Evolutionary conservation across 2,329 filamentous ascomycete species (phyloP).

Genomic region (Scolecobasidium constrictum): DNA sequence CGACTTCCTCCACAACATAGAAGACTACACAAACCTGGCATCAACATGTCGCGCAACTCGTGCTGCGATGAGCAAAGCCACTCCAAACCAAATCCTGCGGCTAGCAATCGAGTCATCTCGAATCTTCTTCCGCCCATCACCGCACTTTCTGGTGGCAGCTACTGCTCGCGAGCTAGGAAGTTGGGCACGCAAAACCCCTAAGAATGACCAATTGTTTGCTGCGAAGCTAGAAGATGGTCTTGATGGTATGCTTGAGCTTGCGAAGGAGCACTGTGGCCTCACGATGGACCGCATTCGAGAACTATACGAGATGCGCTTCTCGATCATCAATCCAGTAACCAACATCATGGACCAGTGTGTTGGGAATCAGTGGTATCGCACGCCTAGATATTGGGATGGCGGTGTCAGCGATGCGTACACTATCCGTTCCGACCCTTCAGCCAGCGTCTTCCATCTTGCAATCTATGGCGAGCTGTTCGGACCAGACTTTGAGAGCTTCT

Average conservation of each 20-base stretch:
- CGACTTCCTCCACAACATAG: constrained; percentile 19
- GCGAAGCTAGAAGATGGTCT: constrained; percentile 18
- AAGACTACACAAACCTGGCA: constrained; percentile 20
- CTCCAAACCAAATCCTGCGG: no score
- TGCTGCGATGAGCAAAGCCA: no score
- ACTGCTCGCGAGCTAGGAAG: constrained; percentile 20
- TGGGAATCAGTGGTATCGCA: constrained; percentile 19
- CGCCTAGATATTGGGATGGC: constrained; percentile 20
- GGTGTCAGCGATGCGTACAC: no score
- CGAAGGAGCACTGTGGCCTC: constrained; percentile 18
- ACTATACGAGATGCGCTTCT: constrained; percentile 19
- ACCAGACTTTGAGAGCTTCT: constrained; percentile 15
- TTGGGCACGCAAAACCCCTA: constrained; percentile 20
- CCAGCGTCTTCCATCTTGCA: constrained; percentile 20
- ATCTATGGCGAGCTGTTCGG: constrained; percentile 24
- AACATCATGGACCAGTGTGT: constrained; percentile 24
- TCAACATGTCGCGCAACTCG: constrained; percentile 22
- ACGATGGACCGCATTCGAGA: constrained; percentile 22
- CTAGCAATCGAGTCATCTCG: no score
- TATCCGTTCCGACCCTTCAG: constrained; percentile 17
- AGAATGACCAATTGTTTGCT: constrained; percentile 16
- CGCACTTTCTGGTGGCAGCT: constrained; percentile 24
- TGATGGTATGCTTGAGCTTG: constrained; percentile 21
- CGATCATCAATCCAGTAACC: constrained; percentile 21
- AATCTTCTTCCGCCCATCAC: no score